Evolutionary conservation across 768 basidiomycete species (phyloP).

Genomic region (Cystobasidium onofrii): DNA sequence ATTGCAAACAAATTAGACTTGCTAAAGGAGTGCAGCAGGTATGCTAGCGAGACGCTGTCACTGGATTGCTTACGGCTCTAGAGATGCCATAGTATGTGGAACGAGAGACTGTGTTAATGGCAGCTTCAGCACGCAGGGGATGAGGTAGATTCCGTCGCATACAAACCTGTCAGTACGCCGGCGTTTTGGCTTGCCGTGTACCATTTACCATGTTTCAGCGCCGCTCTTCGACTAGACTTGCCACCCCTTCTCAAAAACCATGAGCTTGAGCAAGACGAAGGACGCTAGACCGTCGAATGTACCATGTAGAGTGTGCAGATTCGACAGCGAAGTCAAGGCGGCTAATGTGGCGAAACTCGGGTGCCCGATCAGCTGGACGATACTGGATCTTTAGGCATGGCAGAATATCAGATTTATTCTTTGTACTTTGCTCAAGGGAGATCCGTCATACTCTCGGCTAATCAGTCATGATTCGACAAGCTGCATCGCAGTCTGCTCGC

Average conservation of each 20-base stretch:
- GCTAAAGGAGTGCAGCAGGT: conserved; percentile 6
- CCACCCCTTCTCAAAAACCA: too few relatives aligned
- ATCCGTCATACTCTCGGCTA: background rate
- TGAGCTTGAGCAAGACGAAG: too few relatives aligned
- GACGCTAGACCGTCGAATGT: too few relatives aligned
- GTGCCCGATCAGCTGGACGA: background rate
- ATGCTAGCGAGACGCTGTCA: background rate
- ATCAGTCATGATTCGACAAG: background rate
- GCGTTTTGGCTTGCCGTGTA: too few relatives aligned
- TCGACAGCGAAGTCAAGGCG: too few relatives aligned
- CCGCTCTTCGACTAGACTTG: too few relatives aligned
- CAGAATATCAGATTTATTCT: background rate
- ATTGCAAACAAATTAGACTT: conserved; percentile 21
- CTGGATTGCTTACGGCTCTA: background rate
- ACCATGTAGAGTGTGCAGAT: too few relatives aligned
- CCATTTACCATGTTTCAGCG: too few relatives aligned
- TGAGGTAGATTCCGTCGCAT: too few relatives aligned
- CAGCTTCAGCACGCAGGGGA: background rate
- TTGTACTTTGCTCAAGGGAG: background rate
- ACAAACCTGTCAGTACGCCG: too few relatives aligned
- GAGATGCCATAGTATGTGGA: too few relatives aligned
- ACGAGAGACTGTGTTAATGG: background rate
- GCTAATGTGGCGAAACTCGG: background rate
- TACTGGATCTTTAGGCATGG: background rate
- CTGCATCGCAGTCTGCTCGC: background rate